Base-by-base conservation (phyloP, 1,139 yeast species). In the Geotrichum klebahnii region DNA sequence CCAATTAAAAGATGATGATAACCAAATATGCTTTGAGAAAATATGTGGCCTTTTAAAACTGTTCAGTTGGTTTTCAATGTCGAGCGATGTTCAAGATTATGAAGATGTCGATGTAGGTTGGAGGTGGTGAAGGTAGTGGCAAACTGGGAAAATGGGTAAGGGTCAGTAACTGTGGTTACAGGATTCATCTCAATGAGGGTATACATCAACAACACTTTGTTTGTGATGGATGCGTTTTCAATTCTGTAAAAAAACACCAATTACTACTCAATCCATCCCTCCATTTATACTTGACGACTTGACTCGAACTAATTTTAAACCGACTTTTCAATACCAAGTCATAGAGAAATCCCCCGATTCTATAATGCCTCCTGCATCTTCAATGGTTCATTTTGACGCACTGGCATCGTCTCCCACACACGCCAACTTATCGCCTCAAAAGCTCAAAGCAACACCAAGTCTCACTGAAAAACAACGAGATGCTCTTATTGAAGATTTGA, bases 401-500 rank as follows among this genome's bases (percentile, higher is more conserved):
- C 31, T 19, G 28, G 29, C 31, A 10, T 23, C 17, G 6, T 20
- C 19, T 14, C 37, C 37, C 10, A 16, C 19, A 10, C 29, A 26
- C 6, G 29, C 3, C 16, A 33, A 33, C 2, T 5, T 14, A 12
- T 10, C 39, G 14, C 23, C 24, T 4, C 14, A 22, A 3, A 17
- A 20, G 9, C 16, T 14, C 5, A 12, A 12, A 20, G 14, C 39
- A 10, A 32, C 33, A 2, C 46, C 46, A 8, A 9, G 16, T 14
- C 40, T 59, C 49, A 62, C 66, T 3, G 57, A 53, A 24, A 59
- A 59, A 10, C 66, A 65, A 51, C 55, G 62, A 38, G 60, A 62
- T 20, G 62, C 62, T 26, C 55, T 67, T 35, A 60, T 61, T 6
- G 54, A 57, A 17, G 62, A 63, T 47, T 56, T 65, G 36, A 50